Evolutionary conservation across 352 stramenopile species (phyloP), one percentile per base, ranked within the genome.

Genomic region (Hyaloperonospora arabidopsidis): DNA sequence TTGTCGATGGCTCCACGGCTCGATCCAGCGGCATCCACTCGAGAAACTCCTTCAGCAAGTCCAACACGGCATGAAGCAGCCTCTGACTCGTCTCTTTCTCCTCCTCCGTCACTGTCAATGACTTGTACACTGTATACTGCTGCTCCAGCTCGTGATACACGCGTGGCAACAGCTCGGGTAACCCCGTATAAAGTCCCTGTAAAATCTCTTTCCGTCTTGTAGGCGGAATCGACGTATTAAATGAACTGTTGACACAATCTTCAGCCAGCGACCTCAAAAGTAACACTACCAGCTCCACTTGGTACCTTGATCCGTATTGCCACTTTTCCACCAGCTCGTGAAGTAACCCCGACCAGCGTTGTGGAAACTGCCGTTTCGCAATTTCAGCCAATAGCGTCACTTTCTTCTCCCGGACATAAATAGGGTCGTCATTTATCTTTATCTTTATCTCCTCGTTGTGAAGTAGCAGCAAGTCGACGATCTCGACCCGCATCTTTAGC

Each of bases 21-120:
- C 70, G 68, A 28, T 86, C 75, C 32, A 91, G 52, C 13, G 81
- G 81, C 65, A 91, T 81, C 81, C 81, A 91, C 56, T 91, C 81
- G 5, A 91, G 56, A 58, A 91, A 91, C 57, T 89, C 81, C 48
- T 84, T 87, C 15, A 91, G 58, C 76, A 89, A 88, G 38, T 79
- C 59, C 39, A 91, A 43, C 23, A 73, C 69, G 0, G 78, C 74
- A 22, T 86, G 67, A 21, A 89, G 77, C 6, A 91, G 52, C 45
- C 68, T 67, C 54, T 79, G 70, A 56, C 75, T 86, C 15, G 43
- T 52, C 4, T 59, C 59, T 15, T 63, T 59, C 41, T 70, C 56
- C 35, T 44, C 40, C 12, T 18, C 5, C 0, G 69, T 60, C 0
- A 62, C 51, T 5, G 29, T 45, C 0, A 39, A 40, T 1, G 43